Evolutionary conservation across 2,329 filamentous ascomycete species (phyloP).

Genomic region (Paracoccidioides lutzii): DNA sequence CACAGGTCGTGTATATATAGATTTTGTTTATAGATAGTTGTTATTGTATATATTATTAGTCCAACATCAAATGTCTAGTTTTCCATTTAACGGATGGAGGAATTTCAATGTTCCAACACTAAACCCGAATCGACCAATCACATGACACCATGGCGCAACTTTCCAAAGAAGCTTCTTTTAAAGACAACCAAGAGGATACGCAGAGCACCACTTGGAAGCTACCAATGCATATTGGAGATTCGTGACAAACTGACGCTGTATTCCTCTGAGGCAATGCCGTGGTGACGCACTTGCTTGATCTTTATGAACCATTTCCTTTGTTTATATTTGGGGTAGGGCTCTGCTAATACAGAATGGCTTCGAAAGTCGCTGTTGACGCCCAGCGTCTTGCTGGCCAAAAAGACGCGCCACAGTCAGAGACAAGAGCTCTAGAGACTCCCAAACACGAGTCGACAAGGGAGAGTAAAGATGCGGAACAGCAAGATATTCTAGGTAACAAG

Average conservation of each 20-base stretch:
- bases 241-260: background rate
- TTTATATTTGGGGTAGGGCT: slow-evolving; percentile 2
- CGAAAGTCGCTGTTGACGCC: background rate
- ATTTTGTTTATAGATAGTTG: background rate
- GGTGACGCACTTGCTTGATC: slow-evolving; percentile 1
- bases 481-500: background rate
- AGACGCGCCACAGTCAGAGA: background rate
- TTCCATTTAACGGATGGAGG: background rate
- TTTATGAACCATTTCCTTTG: slow-evolving; percentile 5
- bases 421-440: background rate
- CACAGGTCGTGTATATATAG: background rate
- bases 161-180: background rate
- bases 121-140: background rate
- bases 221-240: background rate
- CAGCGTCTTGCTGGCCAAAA: background rate
- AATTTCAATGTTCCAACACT: background rate
- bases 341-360: slow-evolving; percentile 10
- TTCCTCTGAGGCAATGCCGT: slow-evolving; percentile 1
- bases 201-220: background rate
- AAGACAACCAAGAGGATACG: background rate
- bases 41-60: too few relatives aligned
- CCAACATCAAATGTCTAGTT: background rate
- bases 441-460: background rate
- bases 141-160: background rate
- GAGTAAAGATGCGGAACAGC: background rate